phyloP scores from a whole-genome alignment of 208 protist species.

The Leishmania mexicana region DNA sequence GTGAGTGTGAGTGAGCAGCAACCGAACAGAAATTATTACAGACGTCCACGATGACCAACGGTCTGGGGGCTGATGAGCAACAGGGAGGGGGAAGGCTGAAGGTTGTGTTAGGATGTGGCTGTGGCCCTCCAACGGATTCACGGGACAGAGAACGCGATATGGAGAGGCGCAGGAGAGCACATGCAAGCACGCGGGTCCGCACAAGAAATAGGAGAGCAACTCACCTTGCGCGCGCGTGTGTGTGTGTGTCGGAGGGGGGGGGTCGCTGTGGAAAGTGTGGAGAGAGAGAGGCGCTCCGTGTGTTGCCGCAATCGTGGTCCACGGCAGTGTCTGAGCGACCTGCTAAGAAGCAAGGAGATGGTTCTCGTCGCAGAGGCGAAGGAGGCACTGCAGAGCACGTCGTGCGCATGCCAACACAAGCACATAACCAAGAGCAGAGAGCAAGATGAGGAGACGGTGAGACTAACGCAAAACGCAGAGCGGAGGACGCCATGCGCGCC shows the following conservation, averaged over 20 bases:
- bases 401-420: not conserved
- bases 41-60: no score
- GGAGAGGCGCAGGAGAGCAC: not conserved
- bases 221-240: not conserved
- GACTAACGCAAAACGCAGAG: no score
- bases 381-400: not conserved
- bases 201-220: not conserved
- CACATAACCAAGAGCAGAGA: not conserved
- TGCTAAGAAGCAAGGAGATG: not conserved
- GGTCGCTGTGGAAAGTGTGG: not conserved
- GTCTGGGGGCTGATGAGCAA: not conserved
- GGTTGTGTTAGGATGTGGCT: not conserved
- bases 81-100: not conserved
- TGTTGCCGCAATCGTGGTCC: not conserved
- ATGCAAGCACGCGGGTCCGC: not conserved
- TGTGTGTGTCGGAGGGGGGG: not conserved
- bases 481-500: not conserved
- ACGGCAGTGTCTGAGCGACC: not conserved
- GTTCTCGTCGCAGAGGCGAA: not conserved
- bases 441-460: not conserved
- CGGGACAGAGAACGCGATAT: not conserved
- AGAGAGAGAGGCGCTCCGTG: not conserved
- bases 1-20: not conserved
- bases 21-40: not conserved
- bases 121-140: not conserved